A percentile compares a stretch with the other conserved stretches of the same genome.
Conservation (phyloP, 257 asterid genomes). For the Gentiana dahurica region DNA sequence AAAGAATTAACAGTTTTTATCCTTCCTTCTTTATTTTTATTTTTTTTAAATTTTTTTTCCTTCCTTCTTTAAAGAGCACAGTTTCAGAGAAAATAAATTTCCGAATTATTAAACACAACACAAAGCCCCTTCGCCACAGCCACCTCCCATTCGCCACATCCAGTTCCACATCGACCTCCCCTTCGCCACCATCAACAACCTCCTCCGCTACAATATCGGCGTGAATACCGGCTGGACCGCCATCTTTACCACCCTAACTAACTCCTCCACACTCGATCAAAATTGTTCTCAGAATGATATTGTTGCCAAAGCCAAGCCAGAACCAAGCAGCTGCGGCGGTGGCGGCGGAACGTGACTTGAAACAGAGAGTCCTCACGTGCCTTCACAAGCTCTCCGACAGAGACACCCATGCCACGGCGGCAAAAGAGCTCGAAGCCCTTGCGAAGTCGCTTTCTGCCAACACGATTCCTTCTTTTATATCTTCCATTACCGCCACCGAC, state of each 20-base stretch:
- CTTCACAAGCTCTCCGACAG: slow-evolving; percentile 90
- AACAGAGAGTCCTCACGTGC: slow-evolving; percentile 74
- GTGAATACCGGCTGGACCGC: slow-evolving; percentile 42
- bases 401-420: slow-evolving; percentile 78
- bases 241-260: slow-evolving; percentile 3
- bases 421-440: slow-evolving; percentile 65
- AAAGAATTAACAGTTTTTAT: no score
- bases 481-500: slow-evolving; percentile 76
- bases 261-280: neutral
- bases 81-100: no score
- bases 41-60: no score
- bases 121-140: no score
- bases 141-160: no score
- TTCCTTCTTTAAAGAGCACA: no score
- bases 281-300: slow-evolving; percentile 18
- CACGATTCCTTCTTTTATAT: slow-evolving; percentile 46
- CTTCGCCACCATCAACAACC: no score
- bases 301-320: slow-evolving; percentile 33
- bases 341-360: slow-evolving; percentile 46
- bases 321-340: slow-evolving; percentile 11
- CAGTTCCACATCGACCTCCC: no score
- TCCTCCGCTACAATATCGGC: slow-evolving; percentile 39
- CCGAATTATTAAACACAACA: no score
- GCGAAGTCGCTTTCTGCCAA: slow-evolving; percentile 53
- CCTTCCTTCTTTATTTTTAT: no score